Evolutionary conservation across 2,329 filamentous ascomycete species (phyloP), one percentile per base, ranked within the genome.

Genomic region (Fusarium robinianum): DNA sequence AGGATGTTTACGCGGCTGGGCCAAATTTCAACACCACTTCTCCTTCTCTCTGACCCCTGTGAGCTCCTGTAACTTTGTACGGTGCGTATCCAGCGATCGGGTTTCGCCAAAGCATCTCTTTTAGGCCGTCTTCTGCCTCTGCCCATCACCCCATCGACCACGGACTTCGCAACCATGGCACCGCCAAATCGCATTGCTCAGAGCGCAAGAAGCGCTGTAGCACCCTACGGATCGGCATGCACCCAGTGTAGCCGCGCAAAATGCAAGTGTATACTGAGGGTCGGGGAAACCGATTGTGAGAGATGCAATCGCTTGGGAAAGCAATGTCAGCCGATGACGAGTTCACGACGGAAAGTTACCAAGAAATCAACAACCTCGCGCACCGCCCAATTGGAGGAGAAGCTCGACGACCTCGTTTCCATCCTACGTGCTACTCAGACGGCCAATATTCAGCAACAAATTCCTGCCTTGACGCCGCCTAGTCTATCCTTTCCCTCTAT

Each of bases 331-430:
- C 72, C 72, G 22, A 74, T 75, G 14, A 58, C 67, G 14, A 69
- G 72, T 3, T 63, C 68, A 27, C 63, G 71, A 23, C 71, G 68
- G 46, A 67, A 71, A 8, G 60, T 65, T 43, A 36, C 62, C 46
- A 66, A 67, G 54, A 61, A 65, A 49, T 55, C 65, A 38, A 45
- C 64, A 23, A 54, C 64, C 8, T 68, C 66, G 18, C 67, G 71
- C 14, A 70, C 72, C 5, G 71, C 72, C 6, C 71, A 74, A 46
- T 65, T 78, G 6, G 75, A 78, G 60, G 72, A 75, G 54, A 77
- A 76, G 62, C 64, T 78, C 6, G 72, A 77, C 31, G 70, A 75
- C 42, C 62, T 78, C 3, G 72, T 76, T 12, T 69, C 70, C 3
- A 68, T 77, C n/a, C 56, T 77, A 8, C 65, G 66, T 39, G 65